These are phyloP conservation scores for Mortierella polycephala DNA, from an alignment of 371 early-diverging fungal genomes.

Conservation along the genomic window DNA sequence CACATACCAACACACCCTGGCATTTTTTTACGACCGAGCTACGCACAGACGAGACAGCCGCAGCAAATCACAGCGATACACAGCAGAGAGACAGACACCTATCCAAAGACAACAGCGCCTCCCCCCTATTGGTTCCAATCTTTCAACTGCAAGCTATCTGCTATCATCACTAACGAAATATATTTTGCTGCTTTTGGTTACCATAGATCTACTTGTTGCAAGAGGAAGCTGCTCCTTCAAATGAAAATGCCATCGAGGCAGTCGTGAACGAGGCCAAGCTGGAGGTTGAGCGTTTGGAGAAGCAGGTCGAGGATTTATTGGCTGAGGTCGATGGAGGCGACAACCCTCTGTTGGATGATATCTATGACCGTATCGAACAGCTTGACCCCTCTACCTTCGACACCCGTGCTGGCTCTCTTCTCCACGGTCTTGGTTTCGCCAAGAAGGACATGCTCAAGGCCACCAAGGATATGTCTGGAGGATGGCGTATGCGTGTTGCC, in stretches of 20 bases:
- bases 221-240: constrained; percentile 95
- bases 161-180: not conserved
- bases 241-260: constrained; percentile 90
- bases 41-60: too few species aligned
- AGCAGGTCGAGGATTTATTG: constrained; percentile 88
- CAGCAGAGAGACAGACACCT: too few species aligned
- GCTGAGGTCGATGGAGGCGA: constrained; percentile 86
- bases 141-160: not conserved
- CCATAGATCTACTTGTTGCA: constrained; percentile 88
- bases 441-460: constrained; percentile 84
- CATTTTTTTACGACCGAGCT: not conserved
- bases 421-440: constrained; percentile 96
- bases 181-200: not conserved
- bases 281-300: constrained; percentile 92
- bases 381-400: constrained; percentile 96
- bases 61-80: too few species aligned
- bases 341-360: constrained; percentile 89
- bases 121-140: too few species aligned
- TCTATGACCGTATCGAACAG: constrained; percentile 94
- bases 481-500: constrained; percentile 99
- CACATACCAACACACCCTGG: too few species aligned
- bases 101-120: not conserved
- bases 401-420: constrained; percentile 89
- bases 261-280: constrained; percentile 91
- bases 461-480: constrained; percentile 98